Conservation (phyloP, 345 rosid species). For the Odontarrhena argentea region DNA sequence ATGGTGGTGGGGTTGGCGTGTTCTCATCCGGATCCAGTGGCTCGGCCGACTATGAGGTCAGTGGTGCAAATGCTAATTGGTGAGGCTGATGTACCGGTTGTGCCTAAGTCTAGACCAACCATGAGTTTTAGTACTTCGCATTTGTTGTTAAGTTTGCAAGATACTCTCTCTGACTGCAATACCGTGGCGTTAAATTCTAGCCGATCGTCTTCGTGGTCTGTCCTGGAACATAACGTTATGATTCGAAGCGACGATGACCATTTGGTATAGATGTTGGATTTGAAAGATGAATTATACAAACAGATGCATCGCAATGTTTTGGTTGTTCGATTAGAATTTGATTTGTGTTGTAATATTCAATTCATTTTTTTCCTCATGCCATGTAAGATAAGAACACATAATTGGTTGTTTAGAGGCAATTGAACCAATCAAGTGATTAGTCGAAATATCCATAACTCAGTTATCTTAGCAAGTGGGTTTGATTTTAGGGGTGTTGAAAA, state of each 20-base stretch:
- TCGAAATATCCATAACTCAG: background rate
- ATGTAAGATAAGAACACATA: constrained; percentile 8
- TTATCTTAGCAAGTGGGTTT: background rate
- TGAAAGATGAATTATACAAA: background rate
- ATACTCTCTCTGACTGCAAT: constrained; percentile 83
- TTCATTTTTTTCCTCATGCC: constrained; percentile 14
- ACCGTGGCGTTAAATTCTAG: constrained; percentile 54
- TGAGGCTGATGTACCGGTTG: constrained; percentile 43
- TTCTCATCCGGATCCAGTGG: constrained; percentile 56
- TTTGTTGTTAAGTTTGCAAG: constrained; percentile 79
- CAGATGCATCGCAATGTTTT: background rate
- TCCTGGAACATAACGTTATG: constrained; percentile 29
- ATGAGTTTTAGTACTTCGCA: constrained; percentile 92
- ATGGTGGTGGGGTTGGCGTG: constrained; percentile 58
- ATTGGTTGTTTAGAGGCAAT: background rate
- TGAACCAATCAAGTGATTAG: background rate
- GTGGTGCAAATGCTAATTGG: constrained; percentile 57
- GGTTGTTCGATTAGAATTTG: constrained; percentile 25
- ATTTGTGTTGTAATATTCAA: constrained; percentile 28
- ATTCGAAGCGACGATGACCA: constrained; percentile 38
- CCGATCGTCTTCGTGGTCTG: constrained; percentile 63
- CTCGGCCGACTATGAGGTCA: constrained; percentile 56
- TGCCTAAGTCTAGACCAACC: constrained; percentile 41
- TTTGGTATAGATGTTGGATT: constrained; percentile 21
- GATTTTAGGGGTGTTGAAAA: too few species aligned